Base-by-base conservation (phyloP, 2,329 filamentous ascomycete genomes). In the Colletotrichum graminicola region DNA sequence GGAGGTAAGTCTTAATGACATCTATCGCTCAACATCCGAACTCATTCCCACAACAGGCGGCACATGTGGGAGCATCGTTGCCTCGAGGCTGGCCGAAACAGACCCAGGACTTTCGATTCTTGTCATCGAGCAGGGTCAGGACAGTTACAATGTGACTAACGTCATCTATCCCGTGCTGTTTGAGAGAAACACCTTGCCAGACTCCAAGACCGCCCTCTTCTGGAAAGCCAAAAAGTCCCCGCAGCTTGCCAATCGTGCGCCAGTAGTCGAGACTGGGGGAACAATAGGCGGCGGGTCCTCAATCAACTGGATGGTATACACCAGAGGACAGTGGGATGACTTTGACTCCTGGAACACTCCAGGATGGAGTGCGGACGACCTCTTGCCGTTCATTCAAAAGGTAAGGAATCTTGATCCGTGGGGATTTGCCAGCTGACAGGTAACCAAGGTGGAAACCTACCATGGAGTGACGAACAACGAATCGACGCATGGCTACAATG, bases 401-500 rank as follows among this genome's bases (percentile, higher is more conserved):
- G 79, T 79, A 18, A 6, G 1, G 2, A 5, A 0, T 14, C 29
- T 3, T n/a, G 2, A 32, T 1, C 16, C 12, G 7, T 6, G 1
- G 8, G 4, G 4, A 1, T 16, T 12, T 12, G 21, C 45, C 26
- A 61, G 34, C 49, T 67, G 26, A 64, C 43, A 18, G 14, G 8
- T 34, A 26, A 55, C 41, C 57, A 64, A 84, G 82, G 76, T 86
- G 16, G 86, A 88, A 76, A 87, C 82, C 0, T 88, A 85, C 72
- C 81, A 84, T 63, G 84, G 83, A 10, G 77, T 79, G 23, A 84
- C 82, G 66, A 76, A 79, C 2, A 79, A 80, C 45, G 77, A 78
- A 14, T 66, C 66, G 5, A 74, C 73, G 2, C 87, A 89, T 73
- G 87, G 87, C 3, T 75, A 81, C 55, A 78, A 82, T 49, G 86